phyloP scores from a whole-genome alignment of 805 yeast genomes.

The Saitoella complicata region DNA sequence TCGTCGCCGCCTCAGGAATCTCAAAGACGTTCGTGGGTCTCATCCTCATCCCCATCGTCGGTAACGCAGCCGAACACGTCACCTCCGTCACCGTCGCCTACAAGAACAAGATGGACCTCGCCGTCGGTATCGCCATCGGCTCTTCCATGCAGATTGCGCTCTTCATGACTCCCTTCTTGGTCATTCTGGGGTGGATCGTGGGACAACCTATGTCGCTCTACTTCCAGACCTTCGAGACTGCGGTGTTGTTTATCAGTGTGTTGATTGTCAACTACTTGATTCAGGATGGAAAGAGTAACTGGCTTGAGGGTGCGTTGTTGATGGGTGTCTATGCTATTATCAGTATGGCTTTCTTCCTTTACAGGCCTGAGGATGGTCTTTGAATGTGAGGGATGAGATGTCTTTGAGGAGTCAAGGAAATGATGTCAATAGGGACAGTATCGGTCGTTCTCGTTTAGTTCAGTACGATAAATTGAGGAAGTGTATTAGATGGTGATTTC shows the following conservation, averaged over 20 bases:
- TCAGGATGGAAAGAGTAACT: conserved; percentile 86
- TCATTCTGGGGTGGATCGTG: conserved; percentile 79
- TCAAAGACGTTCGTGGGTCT: conserved; percentile 92
- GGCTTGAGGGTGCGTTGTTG: conserved; percentile 94
- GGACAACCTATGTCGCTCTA: conserved; percentile 86
- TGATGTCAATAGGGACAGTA: too few relatives aligned
- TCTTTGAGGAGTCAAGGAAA: too few relatives aligned
- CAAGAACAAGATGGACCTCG: conserved; percentile 94
- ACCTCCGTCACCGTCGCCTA: conserved; percentile 90
- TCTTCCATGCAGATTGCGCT: conserved; percentile 89
- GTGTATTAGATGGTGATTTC: too few relatives aligned
- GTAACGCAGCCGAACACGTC: conserved; percentile 97
- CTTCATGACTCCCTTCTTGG: conserved; percentile 91
- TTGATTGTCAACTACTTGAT: conserved; percentile 38
- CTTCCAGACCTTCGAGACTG: conserved; percentile 87
- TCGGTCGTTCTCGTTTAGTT: too few relatives aligned
- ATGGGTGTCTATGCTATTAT: conserved; percentile 72
- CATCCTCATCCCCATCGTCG: conserved; percentile 88
- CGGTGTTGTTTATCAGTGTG: conserved; percentile 76
- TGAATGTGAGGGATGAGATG: too few relatives aligned
- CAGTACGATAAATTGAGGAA: too few relatives aligned
- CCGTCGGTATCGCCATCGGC: conserved; percentile 93
- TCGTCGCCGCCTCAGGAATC: conserved; percentile 69
- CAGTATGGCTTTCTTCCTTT: conserved; percentile 77
- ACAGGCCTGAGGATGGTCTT: conserved; percentile 15